Evolutionary conservation across 805 yeast species (phyloP), one percentile per base, ranked within the genome.

Genomic region (Blastobotrys mokoenaii): DNA sequence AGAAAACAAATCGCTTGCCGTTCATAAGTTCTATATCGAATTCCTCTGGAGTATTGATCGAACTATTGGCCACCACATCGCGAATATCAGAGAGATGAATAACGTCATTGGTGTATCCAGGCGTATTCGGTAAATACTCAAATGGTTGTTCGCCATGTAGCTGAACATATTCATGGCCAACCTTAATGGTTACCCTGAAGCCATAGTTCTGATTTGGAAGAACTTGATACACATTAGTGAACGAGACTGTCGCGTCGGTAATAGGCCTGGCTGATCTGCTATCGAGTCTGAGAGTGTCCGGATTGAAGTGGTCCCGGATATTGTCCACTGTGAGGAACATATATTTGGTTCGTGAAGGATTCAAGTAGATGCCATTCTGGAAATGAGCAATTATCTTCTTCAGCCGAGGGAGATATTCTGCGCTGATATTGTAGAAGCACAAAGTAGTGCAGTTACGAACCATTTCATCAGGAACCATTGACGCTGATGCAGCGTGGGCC

Each of bases 131-230:
- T 9, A 55, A 25, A 43, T 35, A 43, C 37, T 48, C 40, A 43
- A 53, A 46, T 12, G 53, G 50, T 15, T 40, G 25, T 27, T 47
- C 49, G 17, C 49, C 46, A 11, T 38, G 38, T 15, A 84, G 62
- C 57, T 83, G 89, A 38, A 85, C 56, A 64, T 69, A 81, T 53
- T 76, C 77, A 46, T 82, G 73, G 6, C 95, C 95, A 44, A 86
- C 72, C 53, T 77, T 79, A 48, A 86, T 47, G 0, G 76, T 72
- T 2, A 82, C 81, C 1, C 85, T 82, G 15, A 73, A 66, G 51
- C 75, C 78, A 30, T 74, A 65, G n/a, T 72, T 71, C 14, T 68
- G 65, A 1, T 25, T 12, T n/a, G 39, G 25, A 14, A 40, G 27
- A 11, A 45, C 15, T 31, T 37, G 31, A 6, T 29, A 18, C 15